Evolutionary conservation across 176 grass and related monocot genomes (phyloP).

Genomic region (Bothriochloa decipiens): DNA sequence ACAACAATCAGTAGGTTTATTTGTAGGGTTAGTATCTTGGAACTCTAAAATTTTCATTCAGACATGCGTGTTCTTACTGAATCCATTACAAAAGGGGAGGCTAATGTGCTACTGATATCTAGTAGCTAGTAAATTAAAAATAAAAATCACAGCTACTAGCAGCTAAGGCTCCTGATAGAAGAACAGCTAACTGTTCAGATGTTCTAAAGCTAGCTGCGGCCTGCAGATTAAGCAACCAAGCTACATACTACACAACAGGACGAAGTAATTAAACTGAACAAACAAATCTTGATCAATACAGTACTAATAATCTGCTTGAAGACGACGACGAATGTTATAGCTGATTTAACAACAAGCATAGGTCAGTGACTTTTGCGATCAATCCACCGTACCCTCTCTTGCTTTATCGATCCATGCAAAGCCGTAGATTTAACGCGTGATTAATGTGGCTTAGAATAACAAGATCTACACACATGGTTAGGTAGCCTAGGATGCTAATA

Average conservation of each 20-base stretch:
- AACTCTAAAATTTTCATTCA: conserved; percentile 36
- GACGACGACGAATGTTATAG: conserved; percentile 27
- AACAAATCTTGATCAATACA: background rate
- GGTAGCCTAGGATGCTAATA: conserved; percentile 44
- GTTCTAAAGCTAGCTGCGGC: conserved; percentile 20
- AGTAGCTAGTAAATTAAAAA: background rate
- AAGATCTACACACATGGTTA: conserved; percentile 49
- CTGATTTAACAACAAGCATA: conserved; percentile 49
- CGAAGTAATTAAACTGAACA: background rate
- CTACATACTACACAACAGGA: conserved; percentile 21
- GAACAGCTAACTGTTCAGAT: conserved; percentile 35
- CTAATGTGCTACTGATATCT: conserved; percentile 1
- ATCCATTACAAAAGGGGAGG: conserved; percentile 51
- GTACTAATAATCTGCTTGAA: conserved; percentile 17
- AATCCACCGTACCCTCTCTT: background rate
- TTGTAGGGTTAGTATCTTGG: conserved; percentile 32
- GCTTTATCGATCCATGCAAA: conserved; percentile 49
- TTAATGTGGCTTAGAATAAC: conserved; percentile 55
- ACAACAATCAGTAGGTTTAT: background rate
- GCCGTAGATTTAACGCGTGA: conserved; percentile 53
- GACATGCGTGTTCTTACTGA: conserved; percentile 45
- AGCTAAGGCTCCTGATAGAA: background rate
- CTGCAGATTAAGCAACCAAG: conserved; percentile 21
- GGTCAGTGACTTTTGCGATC: conserved; percentile 63
- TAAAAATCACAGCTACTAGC: background rate